A percentile compares a stretch with the other conserved stretches of the same genome.
Evolutionary conservation across 176 grass and related monocot species (phyloP).

Genomic region (Echinochloa phyllopogon): DNA sequence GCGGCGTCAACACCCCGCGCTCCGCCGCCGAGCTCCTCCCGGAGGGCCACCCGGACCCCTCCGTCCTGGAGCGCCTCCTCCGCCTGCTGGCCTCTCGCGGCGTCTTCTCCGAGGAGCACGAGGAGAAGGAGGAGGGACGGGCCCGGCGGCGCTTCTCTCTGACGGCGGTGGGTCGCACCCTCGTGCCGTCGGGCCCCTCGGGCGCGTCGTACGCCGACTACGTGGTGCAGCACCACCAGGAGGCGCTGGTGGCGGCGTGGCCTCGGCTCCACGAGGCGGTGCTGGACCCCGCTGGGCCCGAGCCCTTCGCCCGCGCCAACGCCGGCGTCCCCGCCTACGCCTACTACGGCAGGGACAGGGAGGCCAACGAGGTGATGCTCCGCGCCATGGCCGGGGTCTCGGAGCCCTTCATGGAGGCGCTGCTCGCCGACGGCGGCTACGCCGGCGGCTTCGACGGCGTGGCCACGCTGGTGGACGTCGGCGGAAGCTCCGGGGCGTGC

Average conservation of each 20-base stretch:
- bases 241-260: slow-evolving; percentile 78
- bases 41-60: slow-evolving; percentile 43
- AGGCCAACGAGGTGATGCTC: slow-evolving; percentile 74
- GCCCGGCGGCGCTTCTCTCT: slow-evolving; percentile 59
- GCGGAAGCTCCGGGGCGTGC: slow-evolving; percentile 81
- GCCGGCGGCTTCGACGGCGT: slow-evolving; percentile 56
- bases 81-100: slow-evolving; percentile 67
- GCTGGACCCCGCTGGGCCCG: slow-evolving; percentile 71
- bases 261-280: slow-evolving; percentile 73
- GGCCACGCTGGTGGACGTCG: slow-evolving; percentile 75
- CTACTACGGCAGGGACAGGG: slow-evolving; percentile 70
- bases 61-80: slow-evolving; percentile 70
- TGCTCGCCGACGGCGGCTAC: slow-evolving; percentile 67
- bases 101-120: slow-evolving; percentile 51
- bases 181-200: slow-evolving; percentile 37
- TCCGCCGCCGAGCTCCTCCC: slow-evolving; percentile 54
- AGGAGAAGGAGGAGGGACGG: too few relatives aligned
- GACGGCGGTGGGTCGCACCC: slow-evolving; percentile 67
- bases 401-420: slow-evolving; percentile 83
- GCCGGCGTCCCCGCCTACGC: slow-evolving; percentile 68
- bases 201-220: slow-evolving; percentile 72
- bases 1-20: slow-evolving; percentile 52
- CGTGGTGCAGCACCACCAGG: slow-evolving; percentile 94
- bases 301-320: slow-evolving; percentile 77
- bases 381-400: slow-evolving; percentile 75